These are phyloP conservation scores for Globisporangium cylindrosporum DNA, from an alignment of 352 stramenopile species.

Conservation along the genomic window DNA sequence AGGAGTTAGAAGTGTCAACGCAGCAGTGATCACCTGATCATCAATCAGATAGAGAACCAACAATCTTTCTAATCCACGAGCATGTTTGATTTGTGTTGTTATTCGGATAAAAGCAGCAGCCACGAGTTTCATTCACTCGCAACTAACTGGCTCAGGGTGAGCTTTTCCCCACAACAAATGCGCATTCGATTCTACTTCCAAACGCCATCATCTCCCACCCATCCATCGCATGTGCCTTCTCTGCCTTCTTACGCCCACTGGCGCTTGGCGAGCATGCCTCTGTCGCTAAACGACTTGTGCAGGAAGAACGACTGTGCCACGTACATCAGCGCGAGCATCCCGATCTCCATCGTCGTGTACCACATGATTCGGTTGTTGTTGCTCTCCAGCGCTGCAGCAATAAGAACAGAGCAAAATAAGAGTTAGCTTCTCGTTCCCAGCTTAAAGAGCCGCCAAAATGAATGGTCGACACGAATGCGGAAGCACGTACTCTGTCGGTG, in stretches of 20 bases:
- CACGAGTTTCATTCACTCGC: neutral
- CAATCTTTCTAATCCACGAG: neutral
- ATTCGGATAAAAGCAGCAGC: constrained; percentile 6
- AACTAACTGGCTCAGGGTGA: neutral
- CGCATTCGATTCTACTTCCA: neutral
- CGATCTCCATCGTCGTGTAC: constrained; percentile 75
- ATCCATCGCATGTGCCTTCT: neutral
- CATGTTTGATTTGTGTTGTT: neutral
- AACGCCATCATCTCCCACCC: neutral
- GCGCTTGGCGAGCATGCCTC: constrained; percentile 62
- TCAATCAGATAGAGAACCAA: neutral
- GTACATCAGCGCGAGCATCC: constrained; percentile 67
- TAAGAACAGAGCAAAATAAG: neutral
- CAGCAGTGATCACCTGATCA: neutral
- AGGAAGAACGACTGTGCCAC: constrained; percentile 70
- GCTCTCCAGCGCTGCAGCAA: constrained; percentile 57
- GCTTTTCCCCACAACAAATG: neutral
- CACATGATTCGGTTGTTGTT: constrained; percentile 78
- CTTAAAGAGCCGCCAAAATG: constrained; percentile 1
- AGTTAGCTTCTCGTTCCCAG: neutral
- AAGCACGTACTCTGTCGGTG: constrained; percentile 65
- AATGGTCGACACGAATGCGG: neutral
- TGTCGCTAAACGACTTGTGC: constrained; percentile 85
- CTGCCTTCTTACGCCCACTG: constrained; percentile 51
- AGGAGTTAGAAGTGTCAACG: constrained; percentile 9